phyloP scores from a whole-genome alignment of 2,329 filamentous ascomycete species.

The Xylaria hypoxylon region DNA sequence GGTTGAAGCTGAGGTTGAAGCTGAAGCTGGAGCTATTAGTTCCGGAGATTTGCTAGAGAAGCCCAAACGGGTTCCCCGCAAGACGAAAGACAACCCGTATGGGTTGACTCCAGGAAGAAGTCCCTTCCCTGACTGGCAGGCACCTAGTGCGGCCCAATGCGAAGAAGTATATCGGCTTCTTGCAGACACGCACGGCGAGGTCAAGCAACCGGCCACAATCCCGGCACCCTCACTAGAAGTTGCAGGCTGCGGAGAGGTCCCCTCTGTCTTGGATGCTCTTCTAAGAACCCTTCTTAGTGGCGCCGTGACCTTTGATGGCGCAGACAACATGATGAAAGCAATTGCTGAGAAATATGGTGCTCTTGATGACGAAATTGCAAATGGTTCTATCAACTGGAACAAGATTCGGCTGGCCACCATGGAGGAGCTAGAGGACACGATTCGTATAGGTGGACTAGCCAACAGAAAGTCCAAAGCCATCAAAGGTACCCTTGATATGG shows the following conservation, averaged over 20 bases:
- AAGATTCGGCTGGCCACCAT: constrained; percentile 70
- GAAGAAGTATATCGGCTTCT: constrained; percentile 75
- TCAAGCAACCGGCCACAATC: constrained; percentile 72
- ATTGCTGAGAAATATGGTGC: constrained; percentile 74
- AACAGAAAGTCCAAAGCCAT: constrained; percentile 78
- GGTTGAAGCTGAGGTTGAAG: no score
- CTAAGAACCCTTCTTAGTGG: constrained; percentile 65
- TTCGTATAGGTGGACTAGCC: constrained; percentile 77
- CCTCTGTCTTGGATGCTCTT: constrained; percentile 65
- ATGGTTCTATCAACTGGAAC: constrained; percentile 81
- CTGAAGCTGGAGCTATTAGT: constrained; percentile 1
- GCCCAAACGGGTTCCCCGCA: constrained; percentile 43
- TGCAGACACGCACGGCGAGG: constrained; percentile 72
- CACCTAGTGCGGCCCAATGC: constrained; percentile 76
- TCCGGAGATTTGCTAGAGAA: constrained; percentile 34
- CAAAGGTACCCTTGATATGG: constrained; percentile 77
- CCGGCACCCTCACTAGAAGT: constrained; percentile 76
- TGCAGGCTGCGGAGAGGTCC: constrained; percentile 73
- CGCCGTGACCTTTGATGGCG: constrained; percentile 62
- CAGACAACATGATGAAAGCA: constrained; percentile 73
- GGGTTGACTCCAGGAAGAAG: constrained; percentile 66
- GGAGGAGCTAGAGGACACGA: constrained; percentile 73
- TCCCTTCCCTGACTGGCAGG: constrained; percentile 75
- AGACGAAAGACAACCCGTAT: constrained; percentile 58
- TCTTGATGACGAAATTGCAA: constrained; percentile 70